These are phyloP conservation scores for Kluyveromyces nonfermentans DNA, from an alignment of 805 yeast genomes.

Conservation along the genomic window DNA sequence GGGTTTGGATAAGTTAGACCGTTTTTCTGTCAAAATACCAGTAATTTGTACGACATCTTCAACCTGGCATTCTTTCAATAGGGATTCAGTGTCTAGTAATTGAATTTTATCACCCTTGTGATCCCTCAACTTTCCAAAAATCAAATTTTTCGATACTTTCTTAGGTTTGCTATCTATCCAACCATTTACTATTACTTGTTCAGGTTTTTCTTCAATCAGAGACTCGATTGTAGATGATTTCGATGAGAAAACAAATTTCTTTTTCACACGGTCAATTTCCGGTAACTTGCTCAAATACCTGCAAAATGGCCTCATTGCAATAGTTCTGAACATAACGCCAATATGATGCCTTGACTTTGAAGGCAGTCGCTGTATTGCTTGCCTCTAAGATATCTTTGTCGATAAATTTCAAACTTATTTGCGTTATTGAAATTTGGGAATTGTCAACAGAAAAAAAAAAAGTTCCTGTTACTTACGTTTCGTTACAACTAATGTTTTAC, in stretches of 20 bases:
- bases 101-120: constrained; percentile 58
- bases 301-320: constrained; percentile 5
- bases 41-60: constrained; percentile 68
- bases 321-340: constrained; percentile 2
- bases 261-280: constrained; percentile 6
- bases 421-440: too few species aligned
- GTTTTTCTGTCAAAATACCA: constrained; percentile 38
- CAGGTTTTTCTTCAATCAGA: constrained; percentile 4
- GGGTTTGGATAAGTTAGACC: constrained; percentile 14
- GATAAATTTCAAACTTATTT: too few species aligned
- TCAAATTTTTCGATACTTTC: constrained; percentile 50
- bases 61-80: constrained; percentile 42
- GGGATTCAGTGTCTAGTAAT: constrained; percentile 35
- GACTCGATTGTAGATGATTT: constrained; percentile 9
- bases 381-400: background rate
- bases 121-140: constrained; percentile 74
- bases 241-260: constrained; percentile 12
- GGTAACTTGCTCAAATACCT: constrained; percentile 9
- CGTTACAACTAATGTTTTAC: too few species aligned
- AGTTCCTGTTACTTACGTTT: too few species aligned
- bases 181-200: constrained; percentile 53
- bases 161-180: constrained; percentile 77
- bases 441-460: too few species aligned
- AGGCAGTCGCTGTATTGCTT: background rate
- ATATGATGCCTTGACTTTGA: background rate